Base-by-base conservation (phyloP, 371 early-diverging fungal genomes). In the Lichtheimia corymbifera region DNA sequence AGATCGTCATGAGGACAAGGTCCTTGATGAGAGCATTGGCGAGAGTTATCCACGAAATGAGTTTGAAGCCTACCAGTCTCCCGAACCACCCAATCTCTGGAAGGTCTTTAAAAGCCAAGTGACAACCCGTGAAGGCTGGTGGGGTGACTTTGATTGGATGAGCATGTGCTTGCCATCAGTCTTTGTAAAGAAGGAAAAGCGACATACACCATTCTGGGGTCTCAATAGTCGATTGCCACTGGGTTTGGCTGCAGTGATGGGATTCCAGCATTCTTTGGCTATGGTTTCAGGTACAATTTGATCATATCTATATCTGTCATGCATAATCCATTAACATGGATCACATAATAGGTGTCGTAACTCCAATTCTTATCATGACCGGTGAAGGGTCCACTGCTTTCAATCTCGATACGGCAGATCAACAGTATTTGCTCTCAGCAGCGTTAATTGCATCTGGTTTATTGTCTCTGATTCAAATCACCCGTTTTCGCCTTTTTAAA, bases 401-500 rank as follows among this genome's bases (percentile, higher is more conserved):
- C 51, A 86, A 86, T 50, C 61, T 86, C 42, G 56, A 69, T 5
- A 52, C 65, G 15, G 76, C 70, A 3, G 73, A 75, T 58, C 82
- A 78, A 42, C 77, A 80, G 17, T 83, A 86, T 42, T 71, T 84
- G 65, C 53, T 86, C 27, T 81, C 80, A 5, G 80, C 84, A 5
- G 82, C 87, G n/a, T 64, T 86, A n/a, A 86, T 86, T 47, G 66
- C 75, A 15, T 83, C 83, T 18, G 87, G 84, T 57, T 5, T 80
- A 56, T 61, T 77, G 50, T 86, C 85, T 7, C 53, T 81, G 14
- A 61, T 86, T 55, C 87, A 86, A 65, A 86, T 86, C 44, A 83
- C 85, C 28, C 82, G 83, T 28, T 86, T 86, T 53, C 73, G 71
- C 58, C 61, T 83, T 6, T 77, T 67, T 60, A 67, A 70, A 45